phyloP scores from a whole-genome alignment of 73 alveolate genomes.

The Blepharisma japonicum region DNA sequence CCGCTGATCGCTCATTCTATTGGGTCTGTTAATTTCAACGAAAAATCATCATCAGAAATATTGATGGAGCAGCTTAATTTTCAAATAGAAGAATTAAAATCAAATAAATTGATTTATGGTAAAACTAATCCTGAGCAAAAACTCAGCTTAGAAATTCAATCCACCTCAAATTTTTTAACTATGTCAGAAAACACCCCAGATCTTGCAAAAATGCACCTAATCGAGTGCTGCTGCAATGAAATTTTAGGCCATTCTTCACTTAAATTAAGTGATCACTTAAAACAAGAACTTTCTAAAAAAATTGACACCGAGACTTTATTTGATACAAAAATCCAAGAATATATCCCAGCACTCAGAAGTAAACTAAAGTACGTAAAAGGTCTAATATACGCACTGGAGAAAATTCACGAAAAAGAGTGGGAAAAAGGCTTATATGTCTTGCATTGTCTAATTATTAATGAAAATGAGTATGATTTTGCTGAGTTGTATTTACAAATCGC shows the following conservation, averaged over 20 bases:
- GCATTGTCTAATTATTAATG: slow-evolving; percentile 2
- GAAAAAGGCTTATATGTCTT: slow-evolving; percentile 2
- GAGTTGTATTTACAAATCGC: neutral
- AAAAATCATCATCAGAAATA: neutral
- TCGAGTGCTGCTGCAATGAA: slow-evolving; percentile 15
- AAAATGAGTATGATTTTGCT: slow-evolving; percentile 7
- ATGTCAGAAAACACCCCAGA: neutral
- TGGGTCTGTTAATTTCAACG: neutral
- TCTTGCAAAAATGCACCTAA: slow-evolving; percentile 18
- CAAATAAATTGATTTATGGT: neutral
- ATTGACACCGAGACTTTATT: no score
- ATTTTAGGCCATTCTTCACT: neutral
- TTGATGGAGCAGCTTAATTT: neutral
- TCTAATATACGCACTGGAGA: neutral
- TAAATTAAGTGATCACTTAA: neutral
- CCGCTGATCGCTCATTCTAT: neutral
- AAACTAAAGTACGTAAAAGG: neutral
- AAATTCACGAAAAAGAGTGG: slow-evolving; percentile 10
- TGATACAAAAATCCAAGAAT: no score
- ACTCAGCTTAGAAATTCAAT: slow-evolving; percentile 14
- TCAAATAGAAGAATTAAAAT: neutral
- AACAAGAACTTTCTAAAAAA: neutral
- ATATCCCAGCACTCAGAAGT: neutral
- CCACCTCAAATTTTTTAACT: neutral
- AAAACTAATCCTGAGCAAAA: neutral